These are phyloP conservation scores for Heliamphora pulchella DNA, from an alignment of 179 eudicot genomes.

Conservation along the genomic window DNA sequence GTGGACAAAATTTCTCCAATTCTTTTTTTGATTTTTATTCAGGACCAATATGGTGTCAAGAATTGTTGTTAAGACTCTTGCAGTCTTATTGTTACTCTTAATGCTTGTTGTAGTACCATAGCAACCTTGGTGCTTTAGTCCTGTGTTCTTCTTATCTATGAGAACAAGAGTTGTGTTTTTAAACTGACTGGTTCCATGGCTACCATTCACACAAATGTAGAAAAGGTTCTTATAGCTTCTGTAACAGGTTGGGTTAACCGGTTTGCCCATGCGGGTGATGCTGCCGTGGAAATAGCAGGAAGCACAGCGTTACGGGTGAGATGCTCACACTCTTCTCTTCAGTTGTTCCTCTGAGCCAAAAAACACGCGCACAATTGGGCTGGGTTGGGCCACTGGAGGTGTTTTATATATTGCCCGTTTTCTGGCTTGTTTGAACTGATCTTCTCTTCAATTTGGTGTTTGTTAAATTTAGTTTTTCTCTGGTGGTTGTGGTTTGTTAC, in stretches of 20 bases:
- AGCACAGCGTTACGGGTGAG: conserved; percentile 80
- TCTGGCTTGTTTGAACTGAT: not conserved
- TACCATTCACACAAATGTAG: not conserved
- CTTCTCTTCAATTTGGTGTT: not conserved
- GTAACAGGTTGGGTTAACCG: conserved; percentile 92
- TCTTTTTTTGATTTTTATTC: not conserved
- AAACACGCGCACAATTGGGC: not conserved
- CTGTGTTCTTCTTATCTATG: not conserved
- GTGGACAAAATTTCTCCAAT: not conserved
- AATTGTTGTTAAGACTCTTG: not conserved
- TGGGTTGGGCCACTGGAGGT: too few relatives aligned
- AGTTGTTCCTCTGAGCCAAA: not conserved
- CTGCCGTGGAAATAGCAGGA: conserved; percentile 87
- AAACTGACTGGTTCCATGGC: not conserved
- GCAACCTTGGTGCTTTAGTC: not conserved
- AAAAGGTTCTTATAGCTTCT: conserved; percentile 18
- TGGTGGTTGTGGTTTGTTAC: conserved; percentile 16
- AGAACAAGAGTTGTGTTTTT: not conserved
- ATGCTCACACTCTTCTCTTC: not conserved
- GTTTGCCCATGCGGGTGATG: conserved; percentile 93
- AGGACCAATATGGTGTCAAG: not conserved
- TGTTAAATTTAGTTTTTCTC: not conserved
- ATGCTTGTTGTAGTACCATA: not conserved
- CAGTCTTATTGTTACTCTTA: not conserved
- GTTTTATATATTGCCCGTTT: not conserved